Conservation (phyloP, 768 basidiomycete species). For the Megacollybia marginata region DNA sequence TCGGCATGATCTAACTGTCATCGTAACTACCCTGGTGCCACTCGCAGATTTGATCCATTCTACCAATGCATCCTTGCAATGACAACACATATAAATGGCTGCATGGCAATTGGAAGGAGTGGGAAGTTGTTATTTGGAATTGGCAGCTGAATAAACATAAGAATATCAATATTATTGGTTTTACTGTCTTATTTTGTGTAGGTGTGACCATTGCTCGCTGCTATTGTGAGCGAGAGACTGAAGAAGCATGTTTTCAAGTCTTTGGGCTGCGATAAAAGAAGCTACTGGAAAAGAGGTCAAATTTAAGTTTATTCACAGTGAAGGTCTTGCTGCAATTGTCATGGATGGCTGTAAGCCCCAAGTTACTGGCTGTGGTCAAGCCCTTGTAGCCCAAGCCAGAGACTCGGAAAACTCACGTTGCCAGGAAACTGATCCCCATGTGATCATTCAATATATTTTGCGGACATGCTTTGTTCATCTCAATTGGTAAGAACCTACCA, state of each 20-base stretch:
- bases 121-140: conserved; percentile 15
- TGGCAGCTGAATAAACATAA: conserved; percentile 7
- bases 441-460: neutral
- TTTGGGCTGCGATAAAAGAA: conserved; percentile 4
- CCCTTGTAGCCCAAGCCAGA: too few species aligned
- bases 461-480: neutral
- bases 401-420: too few species aligned
- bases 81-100: conserved; percentile 13
- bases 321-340: neutral
- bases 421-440: too few species aligned
- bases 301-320: conserved; percentile 1
- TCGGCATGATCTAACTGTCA: too few species aligned
- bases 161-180: neutral
- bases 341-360: too few species aligned
- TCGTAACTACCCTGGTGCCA: conserved; percentile 9
- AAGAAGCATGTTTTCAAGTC: conserved; percentile 5
- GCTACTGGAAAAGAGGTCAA: conserved; percentile 1
- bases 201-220: conserved; percentile 6
- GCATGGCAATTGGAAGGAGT: conserved; percentile 15
- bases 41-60: conserved; percentile 6
- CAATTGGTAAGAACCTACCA: neutral
- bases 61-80: conserved; percentile 5
- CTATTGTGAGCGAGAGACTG: conserved; percentile 5
- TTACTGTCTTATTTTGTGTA: neutral
- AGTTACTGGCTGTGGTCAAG: too few species aligned